Conservation (phyloP, 1,284 basidiomycete species). For the Leccinum pachyderme region DNA sequence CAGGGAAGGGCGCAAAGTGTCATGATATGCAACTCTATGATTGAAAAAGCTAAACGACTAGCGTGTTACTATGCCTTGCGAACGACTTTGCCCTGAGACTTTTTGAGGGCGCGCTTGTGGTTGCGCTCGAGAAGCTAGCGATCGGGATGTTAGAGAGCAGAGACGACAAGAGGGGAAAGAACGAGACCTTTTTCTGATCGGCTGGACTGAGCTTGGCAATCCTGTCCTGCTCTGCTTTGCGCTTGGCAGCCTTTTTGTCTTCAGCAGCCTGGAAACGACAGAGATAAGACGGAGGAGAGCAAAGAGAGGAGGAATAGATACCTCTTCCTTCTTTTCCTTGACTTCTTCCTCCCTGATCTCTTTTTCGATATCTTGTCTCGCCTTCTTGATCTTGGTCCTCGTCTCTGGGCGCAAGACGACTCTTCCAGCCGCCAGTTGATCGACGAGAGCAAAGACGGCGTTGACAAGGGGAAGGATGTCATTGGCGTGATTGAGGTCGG, state of each 20-base stretch:
- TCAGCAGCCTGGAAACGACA: constrained; percentile 43
- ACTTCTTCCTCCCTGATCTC: constrained; percentile 65
- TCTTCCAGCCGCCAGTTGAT: constrained; percentile 51
- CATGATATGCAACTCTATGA: constrained; percentile 12
- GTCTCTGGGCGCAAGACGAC: constrained; percentile 77
- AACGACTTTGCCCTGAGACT: constrained; percentile 63
- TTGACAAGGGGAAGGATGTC: constrained; percentile 60
- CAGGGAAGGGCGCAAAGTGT: constrained; percentile 4
- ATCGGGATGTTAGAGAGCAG: neutral
- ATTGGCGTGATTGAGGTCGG: constrained; percentile 46
- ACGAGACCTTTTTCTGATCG: constrained; percentile 75
- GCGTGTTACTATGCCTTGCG: constrained; percentile 24
- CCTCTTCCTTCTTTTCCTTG: constrained; percentile 72
- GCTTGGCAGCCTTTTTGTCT: constrained; percentile 70
- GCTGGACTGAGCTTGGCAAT: constrained; percentile 71
- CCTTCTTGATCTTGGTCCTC: constrained; percentile 67
- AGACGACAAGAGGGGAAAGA: neutral
- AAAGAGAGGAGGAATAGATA: constrained; percentile 21
- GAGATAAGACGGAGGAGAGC: neutral
- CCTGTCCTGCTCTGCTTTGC: constrained; percentile 70
- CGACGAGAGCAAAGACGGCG: constrained; percentile 72
- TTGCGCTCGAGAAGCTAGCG: constrained; percentile 68
- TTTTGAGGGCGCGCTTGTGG: constrained; percentile 66
- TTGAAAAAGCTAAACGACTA: constrained; percentile 8
- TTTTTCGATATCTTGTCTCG: constrained; percentile 68